A percentile compares a stretch with the other conserved stretches of the same genome.
phyloP scores from a whole-genome alignment of 768 basidiomycete genomes.

The Boletus subparvulus region DNA sequence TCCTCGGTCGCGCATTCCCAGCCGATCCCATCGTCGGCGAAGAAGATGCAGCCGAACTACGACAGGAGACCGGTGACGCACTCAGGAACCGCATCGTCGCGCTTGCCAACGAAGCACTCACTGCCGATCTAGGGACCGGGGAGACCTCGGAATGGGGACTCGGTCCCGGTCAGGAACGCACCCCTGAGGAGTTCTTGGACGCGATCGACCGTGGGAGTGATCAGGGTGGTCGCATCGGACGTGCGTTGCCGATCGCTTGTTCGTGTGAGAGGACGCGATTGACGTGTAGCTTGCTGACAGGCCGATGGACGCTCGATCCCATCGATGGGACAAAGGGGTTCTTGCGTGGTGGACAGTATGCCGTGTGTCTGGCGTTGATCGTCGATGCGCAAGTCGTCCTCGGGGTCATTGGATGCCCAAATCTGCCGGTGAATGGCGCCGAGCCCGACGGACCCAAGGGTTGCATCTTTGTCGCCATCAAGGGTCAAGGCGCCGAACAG shows the following conservation, averaged over 20 bases:
- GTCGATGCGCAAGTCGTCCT: slow-evolving; percentile 75
- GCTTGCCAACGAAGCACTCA: slow-evolving; percentile 80
- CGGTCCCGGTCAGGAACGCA: slow-evolving; percentile 55
- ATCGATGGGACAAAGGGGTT: slow-evolving; percentile 96
- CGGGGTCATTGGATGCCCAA: slow-evolving; percentile 91
- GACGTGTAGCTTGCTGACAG: slow-evolving; percentile 33
- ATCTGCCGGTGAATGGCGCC: slow-evolving; percentile 61
- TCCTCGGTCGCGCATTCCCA: slow-evolving; percentile 78
- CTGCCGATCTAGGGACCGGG: slow-evolving; percentile 47
- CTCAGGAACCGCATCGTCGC: slow-evolving; percentile 68
- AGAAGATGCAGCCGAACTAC: slow-evolving; percentile 84
- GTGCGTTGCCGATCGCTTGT: slow-evolving; percentile 43
- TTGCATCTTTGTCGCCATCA: slow-evolving; percentile 83
- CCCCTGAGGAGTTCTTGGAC: slow-evolving; percentile 63
- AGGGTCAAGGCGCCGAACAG: slow-evolving; percentile 81
- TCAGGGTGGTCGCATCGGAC: slow-evolving; percentile 67
- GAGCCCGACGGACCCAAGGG: slow-evolving; percentile 65
- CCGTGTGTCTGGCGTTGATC: slow-evolving; percentile 85
- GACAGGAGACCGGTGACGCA: slow-evolving; percentile 41
- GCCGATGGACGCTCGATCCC: slow-evolving; percentile 86
- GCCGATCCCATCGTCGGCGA: slow-evolving; percentile 90
- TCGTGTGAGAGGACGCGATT: not conserved
- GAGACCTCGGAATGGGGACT: slow-evolving; percentile 73
- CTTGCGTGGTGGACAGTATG: slow-evolving; percentile 89
- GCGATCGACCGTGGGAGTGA: slow-evolving; percentile 85